A percentile compares a stretch with the other conserved stretches of the same genome.
Evolutionary conservation across 2,329 filamentous ascomycete genomes (phyloP).

Genomic region (Drechmeria coniospora): DNA sequence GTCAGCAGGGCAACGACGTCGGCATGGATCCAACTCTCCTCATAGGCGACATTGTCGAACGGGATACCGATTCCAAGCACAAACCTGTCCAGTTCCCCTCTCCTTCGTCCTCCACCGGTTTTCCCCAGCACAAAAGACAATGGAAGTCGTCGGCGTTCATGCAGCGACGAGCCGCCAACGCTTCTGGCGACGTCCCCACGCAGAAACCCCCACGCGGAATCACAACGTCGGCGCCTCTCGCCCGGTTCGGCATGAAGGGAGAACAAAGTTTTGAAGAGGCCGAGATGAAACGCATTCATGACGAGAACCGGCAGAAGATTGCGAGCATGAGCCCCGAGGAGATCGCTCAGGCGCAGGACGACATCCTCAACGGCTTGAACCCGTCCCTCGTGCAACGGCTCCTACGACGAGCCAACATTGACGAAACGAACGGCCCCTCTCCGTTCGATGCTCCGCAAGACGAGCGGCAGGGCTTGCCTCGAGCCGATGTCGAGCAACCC

Average conservation of each 20-base stretch:
- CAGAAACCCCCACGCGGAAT: slow-evolving; percentile 1
- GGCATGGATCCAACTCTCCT: slow-evolving; percentile 34
- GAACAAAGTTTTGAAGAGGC: slow-evolving; percentile 23
- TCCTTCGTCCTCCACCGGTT: slow-evolving; percentile 44
- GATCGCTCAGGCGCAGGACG: slow-evolving; percentile 64
- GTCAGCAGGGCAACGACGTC: background rate
- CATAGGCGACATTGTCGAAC: slow-evolving; percentile 68
- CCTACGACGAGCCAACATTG: slow-evolving; percentile 60
- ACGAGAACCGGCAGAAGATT: slow-evolving; percentile 63
- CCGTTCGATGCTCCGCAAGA: slow-evolving; percentile 24
- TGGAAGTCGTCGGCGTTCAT: slow-evolving; percentile 64
- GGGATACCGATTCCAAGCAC: slow-evolving; percentile 39
- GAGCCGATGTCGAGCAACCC: too few relatives aligned
- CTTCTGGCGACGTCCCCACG: slow-evolving; percentile 4
- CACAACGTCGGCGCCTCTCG: background rate
- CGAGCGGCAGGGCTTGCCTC: slow-evolving; percentile 3
- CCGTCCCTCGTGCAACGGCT: slow-evolving; percentile 63
- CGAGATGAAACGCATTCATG: slow-evolving; percentile 61
- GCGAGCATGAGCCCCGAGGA: slow-evolving; percentile 67
- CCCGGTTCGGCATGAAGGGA: background rate
- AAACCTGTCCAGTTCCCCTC: slow-evolving; percentile 46
- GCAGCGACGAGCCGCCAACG: slow-evolving; percentile 26
- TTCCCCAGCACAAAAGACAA: slow-evolving; percentile 78
- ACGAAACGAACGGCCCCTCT: slow-evolving; percentile 35
- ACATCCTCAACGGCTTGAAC: slow-evolving; percentile 65